A percentile compares a stretch with the other conserved stretches of the same genome.
phyloP scores from a whole-genome alignment of 306 rosid species.

The Arachis stenosperma region DNA sequence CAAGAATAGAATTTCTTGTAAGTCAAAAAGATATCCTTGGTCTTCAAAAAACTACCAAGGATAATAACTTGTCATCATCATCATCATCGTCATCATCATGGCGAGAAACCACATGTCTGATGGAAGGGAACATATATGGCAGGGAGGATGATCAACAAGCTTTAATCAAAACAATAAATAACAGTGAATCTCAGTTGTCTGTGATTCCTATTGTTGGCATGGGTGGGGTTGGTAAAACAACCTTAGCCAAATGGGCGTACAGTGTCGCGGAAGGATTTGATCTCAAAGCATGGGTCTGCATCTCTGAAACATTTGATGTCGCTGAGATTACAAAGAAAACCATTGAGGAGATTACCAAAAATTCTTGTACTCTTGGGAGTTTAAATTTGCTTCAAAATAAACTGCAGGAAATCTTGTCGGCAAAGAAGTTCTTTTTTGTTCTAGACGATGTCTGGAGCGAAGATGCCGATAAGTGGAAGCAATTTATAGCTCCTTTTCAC shows the following conservation, averaged over 20 bases:
- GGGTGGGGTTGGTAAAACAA: slow-evolving; percentile 24
- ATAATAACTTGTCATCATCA: neutral
- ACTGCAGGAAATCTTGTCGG: neutral
- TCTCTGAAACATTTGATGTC: neutral
- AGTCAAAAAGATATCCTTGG: neutral
- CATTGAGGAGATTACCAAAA: neutral
- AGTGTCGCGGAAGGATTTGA: neutral
- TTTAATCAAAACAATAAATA: neutral
- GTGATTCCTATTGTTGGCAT: slow-evolving; percentile 26
- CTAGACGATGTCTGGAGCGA: slow-evolving; percentile 22
- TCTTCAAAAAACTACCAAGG: neutral
- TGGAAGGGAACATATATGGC: slow-evolving; percentile 7
- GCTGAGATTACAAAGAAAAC: neutral
- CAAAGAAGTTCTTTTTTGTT: neutral
- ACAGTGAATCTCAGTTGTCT: neutral
- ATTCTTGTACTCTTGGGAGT: neutral
- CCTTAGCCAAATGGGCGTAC: neutral
- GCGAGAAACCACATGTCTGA: neutral
- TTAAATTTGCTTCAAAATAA: neutral
- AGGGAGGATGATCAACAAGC: neutral
- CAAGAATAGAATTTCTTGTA: neutral
- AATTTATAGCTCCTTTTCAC: slow-evolving; percentile 1
- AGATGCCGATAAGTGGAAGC: neutral
- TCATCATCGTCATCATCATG: too few species aligned
- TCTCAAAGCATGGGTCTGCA: slow-evolving; percentile 7